Conservation (phyloP, 75 land plant species). For the Picea sitchensis region DNA sequence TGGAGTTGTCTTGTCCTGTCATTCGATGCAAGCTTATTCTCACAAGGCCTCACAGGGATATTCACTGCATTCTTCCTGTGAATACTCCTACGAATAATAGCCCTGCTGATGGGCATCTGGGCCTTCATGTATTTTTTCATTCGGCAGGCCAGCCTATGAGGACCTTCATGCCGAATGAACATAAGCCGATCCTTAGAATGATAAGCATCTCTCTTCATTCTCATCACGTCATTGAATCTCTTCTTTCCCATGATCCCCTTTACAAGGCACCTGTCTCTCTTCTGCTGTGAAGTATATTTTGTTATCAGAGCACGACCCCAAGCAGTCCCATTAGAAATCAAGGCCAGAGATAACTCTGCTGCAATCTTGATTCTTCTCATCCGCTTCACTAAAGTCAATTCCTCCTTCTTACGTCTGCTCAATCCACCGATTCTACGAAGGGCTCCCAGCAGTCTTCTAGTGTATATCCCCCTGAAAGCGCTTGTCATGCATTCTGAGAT, state of each 20-base stretch:
- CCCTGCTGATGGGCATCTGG: background rate
- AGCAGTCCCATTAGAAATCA: background rate
- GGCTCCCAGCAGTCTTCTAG: constrained; percentile 3
- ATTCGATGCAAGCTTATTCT: too few relatives aligned
- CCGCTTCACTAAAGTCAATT: background rate
- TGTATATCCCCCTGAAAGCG: background rate
- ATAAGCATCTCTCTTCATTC: background rate
- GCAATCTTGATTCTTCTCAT: constrained; percentile 2
- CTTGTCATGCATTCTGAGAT: too few relatives aligned
- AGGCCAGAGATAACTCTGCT: constrained; percentile 9
- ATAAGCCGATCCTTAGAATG: background rate
- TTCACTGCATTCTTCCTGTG: background rate
- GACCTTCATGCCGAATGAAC: too few relatives aligned
- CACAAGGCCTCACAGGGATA: background rate
- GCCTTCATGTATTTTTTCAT: background rate
- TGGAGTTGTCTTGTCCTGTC: constrained; percentile 5
- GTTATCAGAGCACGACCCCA: constrained; percentile 8
- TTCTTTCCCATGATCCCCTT: background rate
- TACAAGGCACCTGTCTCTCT: background rate
- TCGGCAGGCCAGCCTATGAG: background rate
- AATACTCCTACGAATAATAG: background rate
- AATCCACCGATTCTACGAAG: background rate
- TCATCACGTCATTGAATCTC: background rate
- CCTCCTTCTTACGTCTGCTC: background rate
- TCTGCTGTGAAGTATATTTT: background rate